Percentiles rank a stretch among this genome's conserved stretches.
Evolutionary conservation across 768 basidiomycete genomes (phyloP).

Genomic region (Mycena rosella): DNA sequence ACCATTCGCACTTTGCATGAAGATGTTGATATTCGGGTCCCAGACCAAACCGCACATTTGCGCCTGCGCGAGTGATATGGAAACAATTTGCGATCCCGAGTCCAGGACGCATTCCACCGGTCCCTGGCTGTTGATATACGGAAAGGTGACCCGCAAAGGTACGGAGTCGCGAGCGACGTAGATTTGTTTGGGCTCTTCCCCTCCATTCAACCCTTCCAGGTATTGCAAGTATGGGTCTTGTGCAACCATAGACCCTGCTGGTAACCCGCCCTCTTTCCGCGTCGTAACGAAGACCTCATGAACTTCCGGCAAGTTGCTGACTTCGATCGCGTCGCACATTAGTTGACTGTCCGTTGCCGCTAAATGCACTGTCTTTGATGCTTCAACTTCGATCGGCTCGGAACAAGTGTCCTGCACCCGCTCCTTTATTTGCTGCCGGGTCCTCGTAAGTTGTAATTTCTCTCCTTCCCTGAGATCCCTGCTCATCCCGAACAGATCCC

Average conservation of each 20-base stretch:
- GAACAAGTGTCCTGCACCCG: neutral
- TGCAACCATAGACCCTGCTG: constrained; percentile 6
- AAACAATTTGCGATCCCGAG: constrained; percentile 45
- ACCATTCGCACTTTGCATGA: constrained; percentile 46
- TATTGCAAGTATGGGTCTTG: constrained; percentile 26
- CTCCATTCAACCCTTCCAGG: constrained; percentile 4
- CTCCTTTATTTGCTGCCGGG: constrained; percentile 4
- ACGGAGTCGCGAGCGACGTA: constrained; percentile 21
- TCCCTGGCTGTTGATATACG: constrained; percentile 34
- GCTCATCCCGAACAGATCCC: no score
- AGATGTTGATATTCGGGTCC: constrained; percentile 37
- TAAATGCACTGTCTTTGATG: neutral
- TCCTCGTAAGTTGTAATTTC: constrained; percentile 12
- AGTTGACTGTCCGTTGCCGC: neutral
- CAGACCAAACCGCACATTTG: no score
- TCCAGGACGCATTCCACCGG: constrained; percentile 41
- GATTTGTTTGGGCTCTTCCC: constrained; percentile 7
- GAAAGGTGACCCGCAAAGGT: no score
- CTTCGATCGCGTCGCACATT: constrained; percentile 2
- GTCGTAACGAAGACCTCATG: constrained; percentile 10
- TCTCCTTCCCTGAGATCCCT: no score
- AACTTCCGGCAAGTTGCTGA: constrained; percentile 8
- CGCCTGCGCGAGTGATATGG: no score
- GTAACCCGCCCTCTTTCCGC: neutral
- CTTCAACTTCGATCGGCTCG: neutral